Base-by-base conservation (phyloP, 2,329 filamentous ascomycete genomes). In the Dactylella cylindrospora region DNA sequence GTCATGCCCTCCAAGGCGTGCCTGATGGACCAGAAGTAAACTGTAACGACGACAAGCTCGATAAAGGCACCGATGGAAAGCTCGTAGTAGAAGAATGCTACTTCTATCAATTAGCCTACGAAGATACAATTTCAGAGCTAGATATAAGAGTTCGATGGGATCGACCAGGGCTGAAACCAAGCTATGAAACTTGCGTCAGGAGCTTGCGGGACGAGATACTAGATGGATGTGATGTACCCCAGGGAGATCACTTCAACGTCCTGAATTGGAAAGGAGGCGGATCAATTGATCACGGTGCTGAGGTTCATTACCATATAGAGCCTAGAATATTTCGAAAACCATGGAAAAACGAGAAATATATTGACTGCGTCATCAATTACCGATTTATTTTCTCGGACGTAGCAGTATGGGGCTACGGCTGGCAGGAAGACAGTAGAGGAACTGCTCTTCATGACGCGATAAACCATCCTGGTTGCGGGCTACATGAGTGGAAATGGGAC, bases 261-360 rank as follows among this genome's bases (percentile, higher is more conserved):
- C 20, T 51, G 25, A 41, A 51, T 25, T 51, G 35, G 15, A 51
- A 51, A 41, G 47, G 36, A 12, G 47, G 47, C 15, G 47, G 47
- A n/a, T 20, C 13, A 10, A 29, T 51, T 10, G 26, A 25, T 23
- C 26, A 51, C 20, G 47, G 36, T 13, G 12, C 20, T 10, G 32
- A 38, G n/a, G 36, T 41, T 20, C 36, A 51, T 15, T 51, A 51
- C 17, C 43, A 38, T 35, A 23, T 51, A 7, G 36, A 51, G n/a
- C 47, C 47, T 23, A 2, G 2, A 19, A 23, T n/a, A 1, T 10
- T 10, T 15, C 33, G 5, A 20, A 49, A 35, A 7, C 38, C 44
- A 26, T 59, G 38, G 36, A 59, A n/a, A n/a, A n/a, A n/a, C n/a
- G n/a, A n/a, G n/a, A n/a, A n/a, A n/a, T n/a, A n/a, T n/a, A n/a